Percentiles rank a stretch among this genome's conserved stretches.
These are phyloP conservation scores for Phytopythium oedochilum DNA, from an alignment of 352 stramenopile species.

Conservation along the genomic window DNA sequence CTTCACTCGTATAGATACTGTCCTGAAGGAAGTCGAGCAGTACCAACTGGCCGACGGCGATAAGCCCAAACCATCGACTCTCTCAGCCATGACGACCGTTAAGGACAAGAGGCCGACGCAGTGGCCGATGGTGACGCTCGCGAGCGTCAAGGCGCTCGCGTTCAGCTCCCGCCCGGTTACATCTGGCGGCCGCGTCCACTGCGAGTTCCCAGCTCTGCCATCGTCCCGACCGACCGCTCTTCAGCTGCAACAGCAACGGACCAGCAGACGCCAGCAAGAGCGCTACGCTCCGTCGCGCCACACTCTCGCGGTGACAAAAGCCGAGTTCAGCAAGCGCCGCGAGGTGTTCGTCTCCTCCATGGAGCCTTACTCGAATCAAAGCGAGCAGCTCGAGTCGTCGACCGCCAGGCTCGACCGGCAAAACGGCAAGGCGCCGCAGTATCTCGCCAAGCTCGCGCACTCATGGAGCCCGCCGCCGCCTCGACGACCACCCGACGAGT, in stretches of 20 bases:
- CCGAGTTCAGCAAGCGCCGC: neutral
- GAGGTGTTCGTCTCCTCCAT: conserved; percentile 6
- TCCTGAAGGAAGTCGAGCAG: conserved; percentile 51
- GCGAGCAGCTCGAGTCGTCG: conserved; percentile 8
- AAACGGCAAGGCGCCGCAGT: conserved; percentile 27
- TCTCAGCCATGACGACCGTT: neutral
- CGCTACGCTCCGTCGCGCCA: neutral
- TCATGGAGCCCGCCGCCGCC: conserved; percentile 30
- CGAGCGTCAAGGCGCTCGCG: conserved; percentile 32
- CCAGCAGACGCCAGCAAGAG: neutral
- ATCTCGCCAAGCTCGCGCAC: conserved; percentile 64
- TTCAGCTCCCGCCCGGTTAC: conserved; percentile 18
- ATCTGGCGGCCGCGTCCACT: conserved; percentile 26
- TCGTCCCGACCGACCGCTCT: too few relatives aligned
- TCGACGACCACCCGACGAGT: neutral
- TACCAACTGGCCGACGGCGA: conserved; percentile 20
- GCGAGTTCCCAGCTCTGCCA: conserved; percentile 16
- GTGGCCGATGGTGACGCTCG: conserved; percentile 51
- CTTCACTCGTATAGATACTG: conserved; percentile 6
- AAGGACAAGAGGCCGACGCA: neutral
- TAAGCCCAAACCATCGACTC: neutral
- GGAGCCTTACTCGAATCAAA: conserved; percentile 14
- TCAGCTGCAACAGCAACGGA: neutral
- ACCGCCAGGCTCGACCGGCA: conserved; percentile 8
- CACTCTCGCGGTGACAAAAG: neutral